Conservation (phyloP, 306 rosid genomes). For the Vigna nakashimae region DNA sequence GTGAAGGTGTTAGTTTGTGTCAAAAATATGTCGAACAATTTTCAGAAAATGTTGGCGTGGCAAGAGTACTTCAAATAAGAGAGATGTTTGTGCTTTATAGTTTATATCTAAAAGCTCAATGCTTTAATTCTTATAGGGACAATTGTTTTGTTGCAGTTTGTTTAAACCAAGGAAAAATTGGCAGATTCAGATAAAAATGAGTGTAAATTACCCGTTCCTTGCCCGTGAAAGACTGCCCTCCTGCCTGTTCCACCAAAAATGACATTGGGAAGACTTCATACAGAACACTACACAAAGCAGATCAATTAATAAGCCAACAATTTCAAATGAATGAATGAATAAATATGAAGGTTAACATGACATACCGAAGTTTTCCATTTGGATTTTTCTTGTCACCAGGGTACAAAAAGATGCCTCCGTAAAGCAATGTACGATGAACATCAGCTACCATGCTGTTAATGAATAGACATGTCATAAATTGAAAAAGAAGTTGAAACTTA, state of each 20-base stretch:
- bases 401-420: constrained; percentile 96
- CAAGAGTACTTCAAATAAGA: no score
- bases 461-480: constrained; percentile 12
- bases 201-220: constrained; percentile 68
- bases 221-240: constrained; percentile 95
- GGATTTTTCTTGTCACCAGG: constrained; percentile 98
- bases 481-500: background rate
- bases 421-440: constrained; percentile 97
- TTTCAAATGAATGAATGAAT: background rate
- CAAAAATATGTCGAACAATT: no score
- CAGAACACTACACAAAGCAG: constrained; percentile 64
- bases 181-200: background rate
- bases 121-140: no score
- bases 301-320: constrained; percentile 23
- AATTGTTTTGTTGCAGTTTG: no score
- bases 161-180: background rate
- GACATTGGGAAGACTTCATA: constrained; percentile 99
- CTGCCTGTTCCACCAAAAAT: constrained; percentile 95
- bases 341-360: background rate
- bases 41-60: no score
- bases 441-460: constrained; percentile 97
- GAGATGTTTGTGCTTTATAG: no score
- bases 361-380: constrained; percentile 95
- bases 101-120: no score
- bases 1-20: no score